Conservation (phyloP, 1,284 basidiomycete species). For the Ganoderma lucidum region DNA sequence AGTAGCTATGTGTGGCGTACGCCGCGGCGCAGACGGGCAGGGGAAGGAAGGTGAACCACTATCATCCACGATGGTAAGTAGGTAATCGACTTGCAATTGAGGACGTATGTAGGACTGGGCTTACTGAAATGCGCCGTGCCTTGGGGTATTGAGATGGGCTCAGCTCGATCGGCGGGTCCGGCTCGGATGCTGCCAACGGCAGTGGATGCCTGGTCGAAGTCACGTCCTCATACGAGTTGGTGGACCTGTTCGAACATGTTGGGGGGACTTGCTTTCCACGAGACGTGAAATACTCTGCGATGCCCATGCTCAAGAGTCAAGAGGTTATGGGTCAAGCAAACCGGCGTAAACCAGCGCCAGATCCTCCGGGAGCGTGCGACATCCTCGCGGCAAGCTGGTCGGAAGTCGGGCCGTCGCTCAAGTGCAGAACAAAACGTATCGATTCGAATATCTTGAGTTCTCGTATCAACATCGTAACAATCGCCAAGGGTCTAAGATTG, state of each 20-base stretch:
- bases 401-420: background rate
- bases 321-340: background rate
- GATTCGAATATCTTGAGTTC: background rate
- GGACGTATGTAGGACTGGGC: background rate
- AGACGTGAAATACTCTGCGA: background rate
- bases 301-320: background rate
- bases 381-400: slow-evolving; percentile 3
- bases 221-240: background rate
- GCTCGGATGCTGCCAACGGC: background rate
- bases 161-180: background rate
- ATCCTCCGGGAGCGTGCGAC: background rate
- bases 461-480: no score
- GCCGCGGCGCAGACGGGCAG: background rate
- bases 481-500: no score
- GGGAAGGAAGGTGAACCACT: slow-evolving; percentile 11
- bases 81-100: background rate
- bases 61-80: background rate
- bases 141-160: background rate
- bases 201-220: background rate
- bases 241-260: background rate
- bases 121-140: background rate
- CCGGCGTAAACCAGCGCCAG: background rate
- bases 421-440: background rate
- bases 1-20: slow-evolving; percentile 14
- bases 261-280: background rate